phyloP scores from a whole-genome alignment of 1,284 basidiomycete species.

The Trichosporon ovoides region DNA sequence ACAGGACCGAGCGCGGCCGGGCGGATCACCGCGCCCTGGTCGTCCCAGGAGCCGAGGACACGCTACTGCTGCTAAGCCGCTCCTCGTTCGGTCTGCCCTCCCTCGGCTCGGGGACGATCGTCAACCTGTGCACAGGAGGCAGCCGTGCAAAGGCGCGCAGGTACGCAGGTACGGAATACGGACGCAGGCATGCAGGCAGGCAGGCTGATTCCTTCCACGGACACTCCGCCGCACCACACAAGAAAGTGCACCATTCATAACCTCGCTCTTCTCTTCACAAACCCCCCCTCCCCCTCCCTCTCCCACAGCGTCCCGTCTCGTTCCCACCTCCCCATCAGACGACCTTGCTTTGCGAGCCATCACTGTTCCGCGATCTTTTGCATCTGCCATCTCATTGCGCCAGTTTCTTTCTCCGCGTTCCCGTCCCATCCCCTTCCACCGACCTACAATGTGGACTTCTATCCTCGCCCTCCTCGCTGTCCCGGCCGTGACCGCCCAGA shows the following conservation, averaged over 20 bases:
- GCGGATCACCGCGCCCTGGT: too few relatives aligned
- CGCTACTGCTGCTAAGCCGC: too few relatives aligned
- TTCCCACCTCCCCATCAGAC: neutral
- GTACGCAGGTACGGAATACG: too few relatives aligned
- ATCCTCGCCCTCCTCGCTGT: constrained; percentile 10
- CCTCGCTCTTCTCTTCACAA: neutral
- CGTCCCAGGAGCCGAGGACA: too few relatives aligned
- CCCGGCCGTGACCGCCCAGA: constrained; percentile 23
- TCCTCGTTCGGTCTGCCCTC: too few relatives aligned
- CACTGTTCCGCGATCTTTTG: neutral
- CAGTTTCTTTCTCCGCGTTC: neutral
- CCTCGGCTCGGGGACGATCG: too few relatives aligned
- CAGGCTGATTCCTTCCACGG: too few relatives aligned
- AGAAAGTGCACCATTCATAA: neutral
- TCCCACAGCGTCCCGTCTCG: neutral
- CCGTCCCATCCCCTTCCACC: neutral
- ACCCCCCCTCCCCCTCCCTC: neutral
- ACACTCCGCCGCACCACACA: neutral
- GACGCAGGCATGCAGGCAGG: too few relatives aligned
- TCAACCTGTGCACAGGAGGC: too few relatives aligned
- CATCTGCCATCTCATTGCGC: too few relatives aligned
- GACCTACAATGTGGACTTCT: constrained; percentile 8
- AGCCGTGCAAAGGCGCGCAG: too few relatives aligned
- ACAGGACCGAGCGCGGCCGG: too few relatives aligned
- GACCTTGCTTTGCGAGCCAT: neutral